Evolutionary conservation across 306 rosid genomes (phyloP), one percentile per base, ranked within the genome.

Genomic region (Elaeagnus macrophylla): DNA sequence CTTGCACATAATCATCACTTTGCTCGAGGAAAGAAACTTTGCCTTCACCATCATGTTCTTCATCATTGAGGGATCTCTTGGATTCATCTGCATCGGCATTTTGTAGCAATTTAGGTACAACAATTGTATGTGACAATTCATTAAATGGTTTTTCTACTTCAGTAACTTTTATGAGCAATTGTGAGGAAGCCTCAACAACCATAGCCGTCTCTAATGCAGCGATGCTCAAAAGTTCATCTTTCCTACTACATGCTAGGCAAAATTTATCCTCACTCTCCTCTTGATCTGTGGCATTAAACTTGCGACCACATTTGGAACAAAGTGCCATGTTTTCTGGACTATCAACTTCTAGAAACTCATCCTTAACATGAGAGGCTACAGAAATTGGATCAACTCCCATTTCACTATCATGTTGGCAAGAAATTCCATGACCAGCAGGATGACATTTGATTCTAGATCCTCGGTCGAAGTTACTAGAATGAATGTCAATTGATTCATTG

Each of bases 291-390:
- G 63, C 59, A 65, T 54, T 61, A 61, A 69, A 83, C 55, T 41
- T 61, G 56, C 72, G 66, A 57, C 83, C 83, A 72, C 95, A 86
- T 51, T 67, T 75, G 48, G 70, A 68, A 76, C 95, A 86, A 51
- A 69, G 49, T 43, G 46, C 75, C 57, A 54, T 65, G 56, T 66
- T 66, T 74, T 73, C 74, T 37, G 61, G 67, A 61, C 56, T 18
- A 67, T 54, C 66, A 51, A 60, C 64, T 72, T 74, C 83, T 3
- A 64, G 64, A 61, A 51, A 54, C 43, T 69, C 83, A 62, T 39
- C 78, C 60, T 60, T 58, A 58, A 67, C 68, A 35, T 44, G 61
- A 72, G 72, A 71, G 52, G 68, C 65, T 69, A 78, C 77, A 8
- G 70, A 72, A 44, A 64, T 64, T 64, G 48, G 67, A 72, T 65